Base-by-base conservation (phyloP, 2,329 filamentous ascomycete genomes). In the Xylariaceae sp. region DNA sequence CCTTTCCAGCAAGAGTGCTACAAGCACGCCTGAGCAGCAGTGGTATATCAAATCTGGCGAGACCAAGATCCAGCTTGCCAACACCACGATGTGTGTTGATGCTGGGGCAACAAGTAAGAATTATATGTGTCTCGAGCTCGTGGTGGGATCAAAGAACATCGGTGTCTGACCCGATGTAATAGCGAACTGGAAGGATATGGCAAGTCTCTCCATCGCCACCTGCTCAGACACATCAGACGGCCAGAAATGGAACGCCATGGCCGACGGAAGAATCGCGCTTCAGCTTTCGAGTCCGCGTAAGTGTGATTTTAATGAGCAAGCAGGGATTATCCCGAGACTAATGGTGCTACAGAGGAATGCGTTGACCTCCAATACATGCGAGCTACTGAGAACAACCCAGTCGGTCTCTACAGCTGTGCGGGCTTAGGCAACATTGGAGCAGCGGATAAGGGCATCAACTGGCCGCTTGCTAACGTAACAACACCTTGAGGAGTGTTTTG, bases 131-230 rank as follows among this genome's bases (percentile, higher is more conserved):
- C 11, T 22, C 27, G 27, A 48, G 44, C 14, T 14, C 14, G 14
- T 12, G n/a, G 19, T 22, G 18, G 18, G 11, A 30, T 32, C 12
- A 42, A 32, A 6, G 44, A 46, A 31, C 49, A 39, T 39, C 27
- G 10, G 17, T 32, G 22, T 5, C 7, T 11, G 15, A 46, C 35
- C n/a, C 11, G 47, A 46, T 27, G 22, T 5, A 27, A 27, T 44
- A 70, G 67, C 55, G 53, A 68, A 67, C 61, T 72, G 68, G 68
- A 70, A 65, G 57, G 67, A 71, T 49, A 71, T 71, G 68, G 68
- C 62, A n/a, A 62, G 45, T 48, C 59, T 71, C 55, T 62, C 53
- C 45, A 47, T 72, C 22, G 60, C 62, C 38, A 59, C 65, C 11
- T 72, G 69, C 57, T 59, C 62, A 44, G 65, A 65, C 44, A 63